phyloP scores from a whole-genome alignment of 192 early-diverging fungal genomes.

The Piromyces finnis region DNA sequence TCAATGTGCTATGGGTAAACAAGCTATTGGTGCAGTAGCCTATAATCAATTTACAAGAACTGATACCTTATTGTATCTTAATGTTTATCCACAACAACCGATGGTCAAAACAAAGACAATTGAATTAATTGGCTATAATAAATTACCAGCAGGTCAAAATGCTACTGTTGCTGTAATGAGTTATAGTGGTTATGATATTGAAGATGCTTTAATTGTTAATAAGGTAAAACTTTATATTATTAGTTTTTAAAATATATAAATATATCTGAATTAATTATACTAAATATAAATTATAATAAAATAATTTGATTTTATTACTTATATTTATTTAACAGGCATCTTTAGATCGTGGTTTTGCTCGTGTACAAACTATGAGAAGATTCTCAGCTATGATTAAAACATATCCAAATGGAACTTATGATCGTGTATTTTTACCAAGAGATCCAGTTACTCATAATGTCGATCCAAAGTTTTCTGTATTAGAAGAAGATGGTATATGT shows the following conservation, averaged over 20 bases:
- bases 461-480: conserved; percentile 31
- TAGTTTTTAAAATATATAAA: no score
- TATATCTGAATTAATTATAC: no score
- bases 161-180: conserved; percentile 93
- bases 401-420: conserved; percentile 76
- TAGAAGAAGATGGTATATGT: conserved; percentile 84
- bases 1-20: conserved; percentile 98
- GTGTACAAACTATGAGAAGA: conserved; percentile 87
- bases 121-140: conserved; percentile 92
- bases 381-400: conserved; percentile 65
- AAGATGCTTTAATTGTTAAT: conserved; percentile 93
- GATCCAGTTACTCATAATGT: conserved; percentile 9
- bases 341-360: conserved; percentile 86
- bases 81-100: conserved; percentile 93
- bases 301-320: neutral
- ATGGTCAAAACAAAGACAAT: conserved; percentile 97
- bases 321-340: conserved; percentile 27
- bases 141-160: conserved; percentile 51
- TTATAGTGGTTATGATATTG: conserved; percentile 96
- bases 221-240: conserved; percentile 22
- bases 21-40: conserved; percentile 91
- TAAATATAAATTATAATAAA: no score
- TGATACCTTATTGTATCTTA: conserved; percentile 85
- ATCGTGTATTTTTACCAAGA: conserved; percentile 34
- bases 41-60: conserved; percentile 90